Evolutionary conservation across 495 filamentous ascomycete species (phyloP).

Genomic region (Xylaria castorea): DNA sequence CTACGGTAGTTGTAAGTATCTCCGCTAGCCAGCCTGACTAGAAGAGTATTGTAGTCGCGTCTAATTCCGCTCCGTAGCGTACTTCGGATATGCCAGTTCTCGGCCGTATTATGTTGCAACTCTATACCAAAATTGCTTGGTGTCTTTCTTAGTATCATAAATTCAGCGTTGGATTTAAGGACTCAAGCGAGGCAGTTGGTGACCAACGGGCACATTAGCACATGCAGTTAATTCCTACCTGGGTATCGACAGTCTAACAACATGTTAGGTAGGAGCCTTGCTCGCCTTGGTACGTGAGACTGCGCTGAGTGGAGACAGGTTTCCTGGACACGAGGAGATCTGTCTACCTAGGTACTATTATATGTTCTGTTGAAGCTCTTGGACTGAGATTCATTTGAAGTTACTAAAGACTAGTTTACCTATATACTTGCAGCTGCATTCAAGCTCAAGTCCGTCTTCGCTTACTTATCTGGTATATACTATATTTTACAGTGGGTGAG

Average conservation of each 20-base stretch:
- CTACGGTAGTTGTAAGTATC: not conserved
- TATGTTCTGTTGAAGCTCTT: not conserved
- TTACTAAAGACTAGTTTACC: not conserved
- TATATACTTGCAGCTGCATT: not conserved
- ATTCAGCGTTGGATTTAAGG: conserved; percentile 2
- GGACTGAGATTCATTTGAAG: not conserved
- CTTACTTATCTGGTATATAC: too few species aligned
- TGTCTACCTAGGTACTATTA: not conserved
- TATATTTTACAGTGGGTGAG: too few species aligned
- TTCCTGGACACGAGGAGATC: conserved; percentile 4
- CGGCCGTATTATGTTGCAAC: not conserved
- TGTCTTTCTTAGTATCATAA: not conserved
- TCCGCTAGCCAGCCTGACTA: not conserved
- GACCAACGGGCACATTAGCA: conserved; percentile 1
- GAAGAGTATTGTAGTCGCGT: conserved; percentile 7
- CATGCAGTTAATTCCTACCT: not conserved
- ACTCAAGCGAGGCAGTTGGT: not conserved
- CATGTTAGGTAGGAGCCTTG: not conserved
- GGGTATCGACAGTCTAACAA: not conserved
- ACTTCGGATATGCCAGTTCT: not conserved
- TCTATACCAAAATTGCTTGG: not conserved
- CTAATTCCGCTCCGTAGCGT: not conserved
- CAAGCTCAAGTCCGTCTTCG: not conserved
- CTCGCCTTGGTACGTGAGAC: not conserved
- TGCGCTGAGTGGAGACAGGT: conserved; percentile 8